Percentiles rank a stretch among this genome's conserved stretches.
These are phyloP conservation scores for Paspalum vaginatum DNA, from an alignment of 176 grass and related monocot species.

Conservation along the genomic window DNA sequence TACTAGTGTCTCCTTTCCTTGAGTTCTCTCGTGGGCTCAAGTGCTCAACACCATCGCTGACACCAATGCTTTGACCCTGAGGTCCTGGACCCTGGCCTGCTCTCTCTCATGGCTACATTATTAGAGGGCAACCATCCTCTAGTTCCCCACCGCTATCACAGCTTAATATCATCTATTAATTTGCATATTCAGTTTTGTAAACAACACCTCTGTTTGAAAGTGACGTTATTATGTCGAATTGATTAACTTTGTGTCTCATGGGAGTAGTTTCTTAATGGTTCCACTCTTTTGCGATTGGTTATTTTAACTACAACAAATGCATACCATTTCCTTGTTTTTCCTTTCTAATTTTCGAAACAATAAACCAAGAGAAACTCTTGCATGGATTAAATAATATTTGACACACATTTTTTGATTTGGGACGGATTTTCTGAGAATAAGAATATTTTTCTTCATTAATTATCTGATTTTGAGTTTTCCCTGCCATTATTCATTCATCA, in stretches of 20 bases:
- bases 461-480: neutral
- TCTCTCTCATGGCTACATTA: too few species aligned
- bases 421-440: neutral
- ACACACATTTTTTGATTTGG: neutral
- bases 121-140: too few species aligned
- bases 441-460: neutral
- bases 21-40: too few species aligned
- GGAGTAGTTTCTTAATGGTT: slow-evolving; percentile 11
- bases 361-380: neutral
- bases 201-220: neutral
- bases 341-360: neutral
- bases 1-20: too few species aligned
- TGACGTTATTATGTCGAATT: neutral
- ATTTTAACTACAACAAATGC: neutral
- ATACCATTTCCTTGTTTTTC: neutral
- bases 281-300: neutral
- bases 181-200: neutral
- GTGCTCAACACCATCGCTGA: too few species aligned
- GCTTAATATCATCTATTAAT: too few species aligned
- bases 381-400: slow-evolving; percentile 17
- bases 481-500: neutral
- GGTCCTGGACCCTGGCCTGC: too few species aligned
- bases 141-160: too few species aligned
- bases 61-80: too few species aligned
- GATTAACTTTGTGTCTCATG: neutral